Conservation (phyloP, 176 grass and related monocot species). For the Phyllostachys edulis region DNA sequence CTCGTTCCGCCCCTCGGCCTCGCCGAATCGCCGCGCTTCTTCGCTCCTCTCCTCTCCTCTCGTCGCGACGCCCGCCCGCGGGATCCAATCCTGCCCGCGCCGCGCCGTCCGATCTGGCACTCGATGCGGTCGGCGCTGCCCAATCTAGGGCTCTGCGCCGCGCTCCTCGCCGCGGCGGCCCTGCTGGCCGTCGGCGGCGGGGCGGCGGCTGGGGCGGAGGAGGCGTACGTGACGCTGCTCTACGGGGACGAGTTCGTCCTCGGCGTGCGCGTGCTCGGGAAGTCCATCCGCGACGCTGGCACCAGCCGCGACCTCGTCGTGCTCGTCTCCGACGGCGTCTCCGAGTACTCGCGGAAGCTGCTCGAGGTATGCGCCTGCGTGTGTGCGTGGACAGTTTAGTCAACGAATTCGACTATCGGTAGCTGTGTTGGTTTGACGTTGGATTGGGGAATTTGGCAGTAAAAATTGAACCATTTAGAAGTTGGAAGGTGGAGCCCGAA, state of each 20-base stretch:
- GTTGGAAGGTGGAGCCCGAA: background rate
- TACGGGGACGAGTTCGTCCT: conserved; percentile 83
- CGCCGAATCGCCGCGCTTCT: background rate
- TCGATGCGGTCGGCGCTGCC: background rate
- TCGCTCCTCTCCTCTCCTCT: background rate
- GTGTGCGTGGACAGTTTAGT: background rate
- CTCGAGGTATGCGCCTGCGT: conserved; percentile 35
- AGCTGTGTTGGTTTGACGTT: background rate
- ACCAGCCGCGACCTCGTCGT: conserved; percentile 59
- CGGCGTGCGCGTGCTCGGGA: conserved; percentile 73
- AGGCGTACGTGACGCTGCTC: conserved; percentile 76
- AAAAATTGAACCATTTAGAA: background rate
- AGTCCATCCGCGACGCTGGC: conserved; percentile 63
- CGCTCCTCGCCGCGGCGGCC: conserved; percentile 1
- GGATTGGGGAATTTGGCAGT: background rate
- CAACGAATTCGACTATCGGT: background rate
- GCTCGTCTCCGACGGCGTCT: conserved; percentile 82
- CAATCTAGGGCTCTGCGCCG: conserved; percentile 26
- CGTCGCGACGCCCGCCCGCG: background rate
- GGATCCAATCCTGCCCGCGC: background rate
- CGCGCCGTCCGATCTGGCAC: background rate
- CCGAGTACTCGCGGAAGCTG: conserved; percentile 57
- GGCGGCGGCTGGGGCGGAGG: conserved; percentile 30
- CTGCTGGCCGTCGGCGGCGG: conserved; percentile 2
- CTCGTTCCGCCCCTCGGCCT: background rate